Evolutionary conservation across 352 stramenopile species (phyloP).

Genomic region (Phytophthora fragariae): DNA sequence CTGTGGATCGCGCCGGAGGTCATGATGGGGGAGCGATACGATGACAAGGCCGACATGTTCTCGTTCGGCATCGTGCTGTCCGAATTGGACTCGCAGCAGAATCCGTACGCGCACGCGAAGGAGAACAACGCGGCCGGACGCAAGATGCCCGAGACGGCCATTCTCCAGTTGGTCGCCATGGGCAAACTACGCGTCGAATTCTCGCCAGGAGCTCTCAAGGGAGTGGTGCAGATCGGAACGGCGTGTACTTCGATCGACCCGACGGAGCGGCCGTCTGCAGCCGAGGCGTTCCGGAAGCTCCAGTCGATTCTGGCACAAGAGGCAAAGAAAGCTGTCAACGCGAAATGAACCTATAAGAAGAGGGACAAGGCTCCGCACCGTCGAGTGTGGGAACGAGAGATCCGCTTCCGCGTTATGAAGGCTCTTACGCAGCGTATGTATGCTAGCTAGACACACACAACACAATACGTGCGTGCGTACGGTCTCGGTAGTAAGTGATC

Average conservation of each 20-base stretch:
- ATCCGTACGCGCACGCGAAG: conserved; percentile 47
- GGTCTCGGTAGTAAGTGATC: conserved; percentile 16
- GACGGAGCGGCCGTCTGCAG: conserved; percentile 45
- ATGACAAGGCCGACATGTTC: conserved; percentile 60
- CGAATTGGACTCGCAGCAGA: conserved; percentile 53
- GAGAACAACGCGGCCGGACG: conserved; percentile 42
- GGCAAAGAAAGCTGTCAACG: conserved; percentile 35
- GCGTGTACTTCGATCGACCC: conserved; percentile 56
- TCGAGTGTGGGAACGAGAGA: conserved; percentile 15
- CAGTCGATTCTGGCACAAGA: conserved; percentile 47
- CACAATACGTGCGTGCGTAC: conserved; percentile 18
- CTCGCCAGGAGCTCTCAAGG: conserved; percentile 29
- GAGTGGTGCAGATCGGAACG: conserved; percentile 42
- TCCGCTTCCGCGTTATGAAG: conserved; percentile 44
- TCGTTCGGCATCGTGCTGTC: conserved; percentile 58
- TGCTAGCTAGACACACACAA: conserved; percentile 4
- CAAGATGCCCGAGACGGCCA: conserved; percentile 54
- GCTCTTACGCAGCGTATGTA: conserved; percentile 25
- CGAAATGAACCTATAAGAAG: conserved; percentile 47
- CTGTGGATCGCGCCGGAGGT: conserved; percentile 56
- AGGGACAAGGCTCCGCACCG: conserved; percentile 11
- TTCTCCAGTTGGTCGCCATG: conserved; percentile 58
- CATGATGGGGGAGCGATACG: conserved; percentile 54
- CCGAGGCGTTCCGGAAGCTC: conserved; percentile 46
- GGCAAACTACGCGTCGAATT: conserved; percentile 56